Evolutionary conservation across 202 grass and related monocot genomes (phyloP).

Genomic region (Bolboschoenoplectus hybrid): DNA sequence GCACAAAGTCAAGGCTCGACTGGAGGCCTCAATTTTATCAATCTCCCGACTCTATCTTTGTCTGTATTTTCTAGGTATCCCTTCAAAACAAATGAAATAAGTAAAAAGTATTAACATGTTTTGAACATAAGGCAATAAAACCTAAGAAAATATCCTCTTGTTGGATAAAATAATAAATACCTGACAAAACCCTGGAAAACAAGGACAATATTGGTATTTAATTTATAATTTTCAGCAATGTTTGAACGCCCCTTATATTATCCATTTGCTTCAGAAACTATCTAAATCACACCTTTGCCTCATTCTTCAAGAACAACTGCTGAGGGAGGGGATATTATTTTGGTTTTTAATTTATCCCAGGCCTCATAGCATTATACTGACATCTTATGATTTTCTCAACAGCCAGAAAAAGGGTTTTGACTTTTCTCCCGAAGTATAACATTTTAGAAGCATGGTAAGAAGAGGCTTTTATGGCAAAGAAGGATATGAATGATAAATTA

Average conservation of each 20-base stretch:
- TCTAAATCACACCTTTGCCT: not conserved
- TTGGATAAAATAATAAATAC: not conserved
- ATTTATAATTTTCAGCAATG: not conserved
- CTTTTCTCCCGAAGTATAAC: not conserved
- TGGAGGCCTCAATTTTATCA: conserved; percentile 82
- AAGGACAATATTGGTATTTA: too few species aligned
- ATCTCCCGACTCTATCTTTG: conserved; percentile 75
- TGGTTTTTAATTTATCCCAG: not conserved
- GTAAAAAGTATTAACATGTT: not conserved
- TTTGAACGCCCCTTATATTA: not conserved
- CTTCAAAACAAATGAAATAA: conserved; percentile 42
- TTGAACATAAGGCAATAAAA: conserved; percentile 9
- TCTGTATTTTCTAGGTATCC: conserved; percentile 84
- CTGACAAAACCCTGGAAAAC: not conserved
- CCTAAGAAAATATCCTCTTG: not conserved
- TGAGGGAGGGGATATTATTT: not conserved
- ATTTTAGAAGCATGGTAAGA: not conserved
- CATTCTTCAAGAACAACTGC: not conserved
- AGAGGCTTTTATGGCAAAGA: not conserved
- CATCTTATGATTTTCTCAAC: not conserved
- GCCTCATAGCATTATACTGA: not conserved
- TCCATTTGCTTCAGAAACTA: not conserved
- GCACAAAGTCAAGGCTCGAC: conserved; percentile 56
- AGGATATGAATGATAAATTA: not conserved
- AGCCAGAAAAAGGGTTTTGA: not conserved